Evolutionary conservation across 1,284 basidiomycete genomes (phyloP).

Genomic region (Naganishia sp.): DNA sequence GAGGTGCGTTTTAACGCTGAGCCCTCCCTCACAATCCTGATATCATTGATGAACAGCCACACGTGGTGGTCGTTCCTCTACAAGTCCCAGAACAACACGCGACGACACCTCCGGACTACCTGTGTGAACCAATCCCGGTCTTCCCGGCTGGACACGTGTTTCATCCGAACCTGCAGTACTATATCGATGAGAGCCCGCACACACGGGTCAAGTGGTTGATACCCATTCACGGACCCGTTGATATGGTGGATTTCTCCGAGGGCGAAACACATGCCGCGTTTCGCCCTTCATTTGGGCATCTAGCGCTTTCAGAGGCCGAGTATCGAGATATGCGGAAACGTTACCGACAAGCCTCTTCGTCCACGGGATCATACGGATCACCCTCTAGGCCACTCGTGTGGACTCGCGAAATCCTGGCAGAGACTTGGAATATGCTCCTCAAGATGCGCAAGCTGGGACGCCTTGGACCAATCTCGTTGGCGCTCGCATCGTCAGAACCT

Average conservation of each 20-base stretch:
- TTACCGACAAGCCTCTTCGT: neutral
- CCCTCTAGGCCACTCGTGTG: slow-evolving; percentile 19
- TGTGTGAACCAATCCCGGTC: slow-evolving; percentile 15
- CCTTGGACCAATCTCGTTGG: slow-evolving; percentile 3
- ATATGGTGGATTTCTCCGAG: slow-evolving; percentile 34
- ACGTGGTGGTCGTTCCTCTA: neutral
- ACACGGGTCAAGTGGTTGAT: slow-evolving; percentile 45
- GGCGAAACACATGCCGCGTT: slow-evolving; percentile 27
- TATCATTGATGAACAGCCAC: neutral
- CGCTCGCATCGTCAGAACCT: slow-evolving; percentile 6
- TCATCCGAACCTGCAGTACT: slow-evolving; percentile 39
- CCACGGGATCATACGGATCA: neutral
- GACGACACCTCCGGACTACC: neutral
- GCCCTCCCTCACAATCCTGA: neutral
- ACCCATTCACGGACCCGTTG: slow-evolving; percentile 45
- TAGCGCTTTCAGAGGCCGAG: slow-evolving; percentile 1
- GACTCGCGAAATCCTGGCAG: slow-evolving; percentile 14
- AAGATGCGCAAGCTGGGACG: slow-evolving; percentile 11
- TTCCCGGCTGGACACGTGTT: slow-evolving; percentile 37
- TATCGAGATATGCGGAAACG: neutral
- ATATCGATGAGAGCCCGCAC: slow-evolving; percentile 32
- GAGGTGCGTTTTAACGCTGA: neutral
- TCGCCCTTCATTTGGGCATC: neutral
- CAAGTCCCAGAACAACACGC: neutral
- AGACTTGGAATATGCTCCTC: slow-evolving; percentile 17